Conservation (phyloP, 2,329 filamentous ascomycete species). For the Botrytis fabae region DNA sequence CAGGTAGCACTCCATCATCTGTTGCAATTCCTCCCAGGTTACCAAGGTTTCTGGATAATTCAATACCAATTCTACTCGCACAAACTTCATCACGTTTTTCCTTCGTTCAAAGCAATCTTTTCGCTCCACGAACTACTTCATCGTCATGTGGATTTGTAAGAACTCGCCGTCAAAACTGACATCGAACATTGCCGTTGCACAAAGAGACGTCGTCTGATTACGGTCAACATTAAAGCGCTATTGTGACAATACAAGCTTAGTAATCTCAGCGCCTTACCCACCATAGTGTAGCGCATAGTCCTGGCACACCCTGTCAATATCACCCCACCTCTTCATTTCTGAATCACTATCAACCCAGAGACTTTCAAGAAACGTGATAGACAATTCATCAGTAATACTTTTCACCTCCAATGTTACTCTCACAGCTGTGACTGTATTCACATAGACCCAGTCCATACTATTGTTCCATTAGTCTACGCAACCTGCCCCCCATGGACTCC, state of each 20-base stretch:
- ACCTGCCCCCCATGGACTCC: neutral
- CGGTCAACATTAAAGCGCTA: neutral
- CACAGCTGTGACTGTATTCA: neutral
- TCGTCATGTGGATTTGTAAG: neutral
- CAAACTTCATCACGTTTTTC: neutral
- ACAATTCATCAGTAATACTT: neutral
- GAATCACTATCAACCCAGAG: neutral
- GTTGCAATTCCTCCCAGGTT: neutral
- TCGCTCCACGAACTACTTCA: neutral
- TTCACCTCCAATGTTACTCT: neutral
- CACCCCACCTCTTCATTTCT: neutral
- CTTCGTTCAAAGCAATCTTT: neutral
- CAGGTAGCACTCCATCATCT: neutral
- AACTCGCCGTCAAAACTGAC: neutral
- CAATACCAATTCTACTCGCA: neutral
- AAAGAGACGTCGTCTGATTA: constrained; percentile 17
- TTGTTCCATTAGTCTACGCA: neutral
- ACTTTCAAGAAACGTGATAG: neutral
- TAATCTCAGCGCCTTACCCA: neutral
- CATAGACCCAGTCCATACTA: neutral
- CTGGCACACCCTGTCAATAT: neutral
- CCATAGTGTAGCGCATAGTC: neutral
- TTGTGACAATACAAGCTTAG: neutral
- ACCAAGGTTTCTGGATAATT: neutral
- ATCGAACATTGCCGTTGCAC: neutral